Evolutionary conservation across 2,329 filamentous ascomycete genomes (phyloP), one percentile per base, ranked within the genome.

Genomic region (Domatiomyces catenatus): DNA sequence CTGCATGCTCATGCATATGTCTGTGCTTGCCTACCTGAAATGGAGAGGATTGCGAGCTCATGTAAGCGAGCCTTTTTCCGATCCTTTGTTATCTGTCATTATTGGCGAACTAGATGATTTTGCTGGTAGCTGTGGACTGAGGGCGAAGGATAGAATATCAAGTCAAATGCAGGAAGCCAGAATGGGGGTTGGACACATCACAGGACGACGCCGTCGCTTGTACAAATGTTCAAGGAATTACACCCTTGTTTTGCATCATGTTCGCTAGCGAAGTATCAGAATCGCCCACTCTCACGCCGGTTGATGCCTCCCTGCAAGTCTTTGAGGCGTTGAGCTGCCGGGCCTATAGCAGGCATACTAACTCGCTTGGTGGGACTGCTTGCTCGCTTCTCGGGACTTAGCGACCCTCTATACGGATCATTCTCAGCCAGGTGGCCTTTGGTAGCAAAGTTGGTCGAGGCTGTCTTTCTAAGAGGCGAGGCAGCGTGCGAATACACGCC

Each of bases 401-500:
- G 59, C 48, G 69, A 64, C 36, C 62, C 63, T 52, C 66, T 63
- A 19, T 63, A 62, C 46, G 64, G 61, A 44, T 66, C 65, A 39
- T 39, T 39, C 7, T 39, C 32, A 15, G 10, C 15, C 32, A 39
- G 2, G 58, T 72, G 70, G 51, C 62, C 56, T 51, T 63, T 62
- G 17, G 61, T 62, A 18, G 47, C 15, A 47, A 71, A 64, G 48
- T 72, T 84, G 66, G 66, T 78, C 66, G 70, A 86, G 59, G 72
- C 79, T 1, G 84, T 75, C 64, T 94, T 94, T 60, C 87, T 83
- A 10, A 96, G 66, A 0, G 90, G 90, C 8, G 86, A 94, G 42
- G 82, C 84, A 5, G 81, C 80, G 64, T 94, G 86, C 5, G 76
- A 83, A 64, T 81, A 88, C 1, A 93, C 75, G 12, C 89, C 88